Percentiles rank a stretch among this genome's conserved stretches.
Conservation (phyloP, 768 basidiomycete species). For the Leucocoprinus birnbaumii region DNA sequence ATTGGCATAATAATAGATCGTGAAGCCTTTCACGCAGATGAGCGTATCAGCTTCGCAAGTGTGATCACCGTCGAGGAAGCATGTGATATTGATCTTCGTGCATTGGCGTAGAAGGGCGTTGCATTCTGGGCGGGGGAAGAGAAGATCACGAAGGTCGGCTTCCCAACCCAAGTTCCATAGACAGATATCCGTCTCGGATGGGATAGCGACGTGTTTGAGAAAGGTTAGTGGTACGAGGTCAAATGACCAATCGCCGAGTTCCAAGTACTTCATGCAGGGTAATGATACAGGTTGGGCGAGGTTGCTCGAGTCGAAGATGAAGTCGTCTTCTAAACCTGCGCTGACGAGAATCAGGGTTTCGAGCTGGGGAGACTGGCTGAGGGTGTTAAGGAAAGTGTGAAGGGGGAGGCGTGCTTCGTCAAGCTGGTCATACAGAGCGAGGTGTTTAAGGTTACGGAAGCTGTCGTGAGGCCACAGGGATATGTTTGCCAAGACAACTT, state of each 20-base stretch:
- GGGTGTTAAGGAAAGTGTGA: slow-evolving; percentile 8
- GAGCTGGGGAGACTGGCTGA: slow-evolving; percentile 4
- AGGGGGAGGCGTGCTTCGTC: slow-evolving; percentile 8
- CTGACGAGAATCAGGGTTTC: slow-evolving; percentile 10
- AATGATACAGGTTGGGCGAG: slow-evolving; percentile 1
- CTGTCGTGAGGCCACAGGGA: slow-evolving; percentile 10
- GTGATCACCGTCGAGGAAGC: background rate
- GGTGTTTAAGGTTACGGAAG: slow-evolving; percentile 5
- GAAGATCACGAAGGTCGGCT: slow-evolving; percentile 1
- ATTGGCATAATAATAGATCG: slow-evolving; percentile 5
- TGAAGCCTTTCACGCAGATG: slow-evolving; percentile 3
- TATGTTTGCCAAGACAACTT: slow-evolving; percentile 10
- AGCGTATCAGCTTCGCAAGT: slow-evolving; percentile 9
- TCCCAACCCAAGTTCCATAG: slow-evolving; percentile 13
- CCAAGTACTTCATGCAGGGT: slow-evolving; percentile 1
- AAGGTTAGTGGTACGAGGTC: slow-evolving; percentile 6
- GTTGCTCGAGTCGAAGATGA: slow-evolving; percentile 5
- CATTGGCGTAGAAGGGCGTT: background rate
- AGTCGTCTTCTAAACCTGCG: slow-evolving; percentile 9
- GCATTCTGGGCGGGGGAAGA: slow-evolving; percentile 2
- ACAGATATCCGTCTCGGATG: slow-evolving; percentile 1
- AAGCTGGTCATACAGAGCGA: slow-evolving; percentile 8
- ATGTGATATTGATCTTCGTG: slow-evolving; percentile 11
- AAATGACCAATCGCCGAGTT: slow-evolving; percentile 10
- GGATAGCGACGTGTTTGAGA: slow-evolving; percentile 2